Evolutionary conservation across 345 rosid species (phyloP), one percentile per base, ranked within the genome.

Genomic region (Mercurialis annua): DNA sequence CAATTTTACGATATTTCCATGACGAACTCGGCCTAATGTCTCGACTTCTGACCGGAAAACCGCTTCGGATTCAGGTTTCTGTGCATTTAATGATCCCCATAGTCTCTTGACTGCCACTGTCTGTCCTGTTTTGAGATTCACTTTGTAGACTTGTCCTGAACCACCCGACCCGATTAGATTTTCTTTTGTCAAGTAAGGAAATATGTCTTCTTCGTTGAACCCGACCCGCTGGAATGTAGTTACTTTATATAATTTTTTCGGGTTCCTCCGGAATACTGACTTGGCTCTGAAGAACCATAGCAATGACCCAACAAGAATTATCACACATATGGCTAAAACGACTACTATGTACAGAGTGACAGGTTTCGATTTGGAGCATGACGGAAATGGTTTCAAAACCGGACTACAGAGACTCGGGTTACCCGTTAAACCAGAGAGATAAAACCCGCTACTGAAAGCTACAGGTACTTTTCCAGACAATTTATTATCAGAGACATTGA

Each of bases 21-120:
- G 97, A 29, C 87, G 84, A 56, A 86, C 74, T 68, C 80, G 81
- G 68, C 95, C 89, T 73, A 90, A 44, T 0, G 76, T 85, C 43
- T 85, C 89, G 6, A 79, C 80, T 59, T 90, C 97, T 52, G 95
- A 85, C 40, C 57, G 70, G 76, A 86, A 84, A 4, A 68, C 65
- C 4, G 62, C 24, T 40, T 84, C 85, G 0, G 74, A 51, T 29
- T 82, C 84, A 4, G 64, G 71, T 59, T 76, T 81, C 10, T 30
- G 62, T 15, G 33, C 11, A 14, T 70, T 74, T n/a, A n/a, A n/a
- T n/a, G n/a, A n/a, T n/a, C 73, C 81, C 79, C 80, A 44, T 0
- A 90, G 83, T 61, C 67, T 75, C 84, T 90, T 90, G 4, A 80
- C 97, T n/a, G 97, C 97, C 12, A 88, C 83, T 10, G 56, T 74